Percentiles rank a stretch among this genome's conserved stretches.
Conservation (phyloP, 352 stramenopile species). For the Phytophthora uliginosa region DNA sequence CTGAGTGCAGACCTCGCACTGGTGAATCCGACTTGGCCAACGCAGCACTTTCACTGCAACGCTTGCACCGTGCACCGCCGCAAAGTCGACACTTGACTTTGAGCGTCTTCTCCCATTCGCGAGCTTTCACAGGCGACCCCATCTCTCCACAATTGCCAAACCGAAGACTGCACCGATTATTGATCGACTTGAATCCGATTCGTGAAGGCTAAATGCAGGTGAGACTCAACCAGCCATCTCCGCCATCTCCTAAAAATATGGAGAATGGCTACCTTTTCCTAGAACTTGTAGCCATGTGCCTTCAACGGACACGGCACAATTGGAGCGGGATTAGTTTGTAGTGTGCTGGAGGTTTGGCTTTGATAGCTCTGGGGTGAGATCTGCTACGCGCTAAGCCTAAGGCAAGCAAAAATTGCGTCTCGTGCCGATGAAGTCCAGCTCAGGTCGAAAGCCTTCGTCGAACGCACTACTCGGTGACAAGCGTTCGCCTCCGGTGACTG, state of each 20-base stretch:
- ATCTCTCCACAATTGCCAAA: slow-evolving; percentile 35
- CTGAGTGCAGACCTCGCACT: slow-evolving; percentile 84
- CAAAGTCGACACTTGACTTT: slow-evolving; percentile 90
- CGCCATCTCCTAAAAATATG: slow-evolving; percentile 14
- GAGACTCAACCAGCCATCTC: neutral
- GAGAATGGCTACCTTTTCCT: slow-evolving; percentile 4
- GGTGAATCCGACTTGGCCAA: slow-evolving; percentile 80
- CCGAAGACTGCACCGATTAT: slow-evolving; percentile 7
- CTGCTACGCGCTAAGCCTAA: neutral
- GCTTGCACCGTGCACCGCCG: slow-evolving; percentile 88
- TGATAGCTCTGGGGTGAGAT: neutral
- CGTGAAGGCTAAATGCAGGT: slow-evolving; percentile 24
- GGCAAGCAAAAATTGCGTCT: neutral
- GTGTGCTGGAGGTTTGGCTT: neutral
- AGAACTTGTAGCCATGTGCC: slow-evolving; percentile 11
- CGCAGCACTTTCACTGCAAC: slow-evolving; percentile 85
- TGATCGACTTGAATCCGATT: neutral
- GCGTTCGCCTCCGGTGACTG: slow-evolving; percentile 26
- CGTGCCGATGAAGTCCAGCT: slow-evolving; percentile 29
- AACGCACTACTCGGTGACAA: slow-evolving; percentile 28
- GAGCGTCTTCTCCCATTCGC: slow-evolving; percentile 86
- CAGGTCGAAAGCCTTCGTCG: slow-evolving; percentile 31
- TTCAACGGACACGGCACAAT: slow-evolving; percentile 21
- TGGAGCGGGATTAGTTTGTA: neutral
- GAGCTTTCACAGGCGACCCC: slow-evolving; percentile 77